Percentiles rank a stretch among this genome's conserved stretches.
These are phyloP conservation scores for Penicillium sp. DNA, from an alignment of 2,329 filamentous ascomycete genomes.

Conservation along the genomic window DNA sequence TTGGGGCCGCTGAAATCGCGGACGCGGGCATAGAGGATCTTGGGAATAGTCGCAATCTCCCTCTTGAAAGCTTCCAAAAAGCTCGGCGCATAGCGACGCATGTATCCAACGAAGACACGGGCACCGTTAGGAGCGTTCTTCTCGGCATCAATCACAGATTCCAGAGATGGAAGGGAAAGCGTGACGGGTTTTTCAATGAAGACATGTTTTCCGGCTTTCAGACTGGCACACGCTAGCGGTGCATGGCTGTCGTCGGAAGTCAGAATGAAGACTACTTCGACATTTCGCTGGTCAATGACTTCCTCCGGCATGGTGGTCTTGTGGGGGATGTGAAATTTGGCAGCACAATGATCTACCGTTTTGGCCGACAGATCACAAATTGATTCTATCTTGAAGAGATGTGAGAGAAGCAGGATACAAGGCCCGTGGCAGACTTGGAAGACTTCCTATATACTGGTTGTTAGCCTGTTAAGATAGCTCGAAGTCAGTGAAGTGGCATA, in stretches of 20 bases:
- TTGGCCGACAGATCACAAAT: slow-evolving; percentile 18
- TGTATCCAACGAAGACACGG: slow-evolving; percentile 21
- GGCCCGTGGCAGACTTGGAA: slow-evolving; percentile 19
- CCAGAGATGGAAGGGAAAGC: slow-evolving; percentile 8
- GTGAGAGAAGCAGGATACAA: slow-evolving; percentile 13
- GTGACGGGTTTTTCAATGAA: slow-evolving; percentile 19
- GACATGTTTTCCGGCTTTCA: slow-evolving; percentile 18
- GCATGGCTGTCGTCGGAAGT: slow-evolving; percentile 22
- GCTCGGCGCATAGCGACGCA: slow-evolving; percentile 18
- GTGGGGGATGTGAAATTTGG: slow-evolving; percentile 12
- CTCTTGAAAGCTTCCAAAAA: slow-evolving; percentile 17
- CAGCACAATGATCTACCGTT: slow-evolving; percentile 14
- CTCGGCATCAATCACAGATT: slow-evolving; percentile 15
- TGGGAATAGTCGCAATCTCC: slow-evolving; percentile 12
- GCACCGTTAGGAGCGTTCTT: slow-evolving; percentile 9
- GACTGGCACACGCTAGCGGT: slow-evolving; percentile 9
- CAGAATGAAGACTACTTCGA: slow-evolving; percentile 18
- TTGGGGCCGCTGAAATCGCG: slow-evolving; percentile 20
- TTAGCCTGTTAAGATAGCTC: background rate
- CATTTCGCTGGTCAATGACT: slow-evolving; percentile 13
- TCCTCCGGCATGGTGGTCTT: slow-evolving; percentile 14
- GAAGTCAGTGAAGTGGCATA: background rate
- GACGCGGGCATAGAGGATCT: slow-evolving; percentile 16
- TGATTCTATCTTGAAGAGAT: slow-evolving; percentile 16
- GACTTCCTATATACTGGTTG: slow-evolving; percentile 7